These are phyloP conservation scores for Fragosphaeria purpurea DNA, from an alignment of 2,329 filamentous ascomycete genomes.

Conservation along the genomic window DNA sequence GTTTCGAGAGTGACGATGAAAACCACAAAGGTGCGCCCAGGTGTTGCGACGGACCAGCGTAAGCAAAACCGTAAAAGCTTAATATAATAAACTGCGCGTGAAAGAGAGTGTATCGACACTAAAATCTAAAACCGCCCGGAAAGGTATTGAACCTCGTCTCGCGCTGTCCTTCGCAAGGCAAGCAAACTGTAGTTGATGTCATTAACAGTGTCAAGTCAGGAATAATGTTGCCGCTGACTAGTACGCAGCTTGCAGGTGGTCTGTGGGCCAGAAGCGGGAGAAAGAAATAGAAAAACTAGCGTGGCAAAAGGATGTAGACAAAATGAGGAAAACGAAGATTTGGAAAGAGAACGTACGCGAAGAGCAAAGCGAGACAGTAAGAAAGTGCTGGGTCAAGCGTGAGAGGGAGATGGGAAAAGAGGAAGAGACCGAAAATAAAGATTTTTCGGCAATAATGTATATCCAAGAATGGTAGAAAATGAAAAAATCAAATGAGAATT, in stretches of 20 bases:
- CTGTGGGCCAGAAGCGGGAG: too few species aligned
- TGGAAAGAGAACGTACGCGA: neutral
- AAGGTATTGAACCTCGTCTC: too few species aligned
- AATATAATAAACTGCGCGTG: neutral
- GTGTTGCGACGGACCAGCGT: conserved; percentile 13
- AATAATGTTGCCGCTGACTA: too few species aligned
- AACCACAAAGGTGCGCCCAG: neutral
- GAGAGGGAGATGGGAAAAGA: neutral
- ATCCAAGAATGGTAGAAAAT: neutral
- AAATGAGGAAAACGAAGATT: too few species aligned
- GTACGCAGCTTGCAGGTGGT: too few species aligned
- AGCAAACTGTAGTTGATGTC: neutral
- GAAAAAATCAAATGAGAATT: neutral
- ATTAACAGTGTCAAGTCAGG: too few species aligned
- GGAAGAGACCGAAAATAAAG: neutral
- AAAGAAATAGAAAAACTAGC: too few species aligned
- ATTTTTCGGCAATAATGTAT: too few species aligned
- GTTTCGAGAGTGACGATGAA: neutral
- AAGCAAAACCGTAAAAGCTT: conserved; percentile 4
- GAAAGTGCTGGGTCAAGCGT: neutral
- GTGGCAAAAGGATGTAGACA: too few species aligned
- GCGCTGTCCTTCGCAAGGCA: neutral
- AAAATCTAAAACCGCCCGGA: too few species aligned
- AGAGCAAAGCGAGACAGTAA: neutral
- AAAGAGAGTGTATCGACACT: neutral